A percentile compares a stretch with the other conserved stretches of the same genome.
Conservation (phyloP, 768 basidiomycete species). For the Bullera alba region DNA sequence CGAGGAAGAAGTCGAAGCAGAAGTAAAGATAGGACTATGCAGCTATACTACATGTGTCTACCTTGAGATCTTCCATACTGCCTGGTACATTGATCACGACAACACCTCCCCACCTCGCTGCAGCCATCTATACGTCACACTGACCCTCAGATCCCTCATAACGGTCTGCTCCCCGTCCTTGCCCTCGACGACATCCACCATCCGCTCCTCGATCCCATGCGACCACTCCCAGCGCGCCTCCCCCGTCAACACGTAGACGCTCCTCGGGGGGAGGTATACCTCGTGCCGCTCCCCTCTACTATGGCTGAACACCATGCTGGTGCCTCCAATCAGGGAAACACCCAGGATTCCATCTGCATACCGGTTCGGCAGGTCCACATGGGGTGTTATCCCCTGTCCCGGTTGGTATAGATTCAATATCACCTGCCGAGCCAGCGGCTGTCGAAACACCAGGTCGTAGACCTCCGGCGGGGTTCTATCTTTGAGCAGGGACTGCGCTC, state of each 20-base stretch:
- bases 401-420: slow-evolving; percentile 85
- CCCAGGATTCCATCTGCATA: slow-evolving; percentile 88
- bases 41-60: background rate
- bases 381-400: slow-evolving; percentile 80
- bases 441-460: slow-evolving; percentile 47
- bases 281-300: slow-evolving; percentile 5
- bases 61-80: no score
- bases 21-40: slow-evolving; percentile 1
- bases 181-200: slow-evolving; percentile 58
- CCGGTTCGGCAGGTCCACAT: slow-evolving; percentile 74
- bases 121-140: slow-evolving; percentile 81
- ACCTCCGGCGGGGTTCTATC: slow-evolving; percentile 53
- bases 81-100: slow-evolving; percentile 4
- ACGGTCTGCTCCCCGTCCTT: slow-evolving; percentile 7
- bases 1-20: slow-evolving; percentile 13
- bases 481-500: slow-evolving; percentile 52
- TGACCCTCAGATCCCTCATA: slow-evolving; percentile 50
- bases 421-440: slow-evolving; percentile 60
- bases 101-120: slow-evolving; percentile 69
- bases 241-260: slow-evolving; percentile 67
- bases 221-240: slow-evolving; percentile 80
- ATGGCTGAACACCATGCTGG: slow-evolving; percentile 64
- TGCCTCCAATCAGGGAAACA: slow-evolving; percentile 71
- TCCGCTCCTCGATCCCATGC: slow-evolving; percentile 70
- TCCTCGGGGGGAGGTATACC: slow-evolving; percentile 67